A percentile compares a stretch with the other conserved stretches of the same genome.
phyloP scores from a whole-genome alignment of 306 rosid species.

The Echinosophora koreensis region DNA sequence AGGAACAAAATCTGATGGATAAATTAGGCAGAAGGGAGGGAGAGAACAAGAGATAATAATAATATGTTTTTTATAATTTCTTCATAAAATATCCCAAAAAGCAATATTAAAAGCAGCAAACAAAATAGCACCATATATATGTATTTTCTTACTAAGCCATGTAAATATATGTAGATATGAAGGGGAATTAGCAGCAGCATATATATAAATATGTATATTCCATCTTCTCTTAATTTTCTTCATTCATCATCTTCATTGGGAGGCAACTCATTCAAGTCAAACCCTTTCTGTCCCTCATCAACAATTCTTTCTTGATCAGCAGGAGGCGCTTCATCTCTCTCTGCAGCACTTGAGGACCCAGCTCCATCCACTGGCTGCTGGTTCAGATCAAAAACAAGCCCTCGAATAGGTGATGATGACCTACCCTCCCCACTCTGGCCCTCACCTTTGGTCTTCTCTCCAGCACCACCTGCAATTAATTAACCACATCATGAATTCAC shows the following conservation, averaged over 20 bases:
- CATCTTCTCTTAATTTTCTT: background rate
- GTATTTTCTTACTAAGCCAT: background rate
- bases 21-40: too few relatives aligned
- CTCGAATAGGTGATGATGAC: background rate
- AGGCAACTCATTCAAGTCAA: background rate
- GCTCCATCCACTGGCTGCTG: background rate
- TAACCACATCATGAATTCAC: background rate
- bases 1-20: too few relatives aligned
- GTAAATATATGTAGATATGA: background rate
- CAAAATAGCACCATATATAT: background rate
- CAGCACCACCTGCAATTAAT: constrained; percentile 9
- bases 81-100: background rate
- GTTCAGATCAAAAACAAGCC: constrained; percentile 32
- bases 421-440: constrained; percentile 1
- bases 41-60: too few relatives aligned
- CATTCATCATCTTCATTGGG: background rate
- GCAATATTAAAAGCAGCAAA: background rate
- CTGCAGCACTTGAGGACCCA: background rate
- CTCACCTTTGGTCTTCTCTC: background rate
- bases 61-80: too few relatives aligned
- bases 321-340: background rate
- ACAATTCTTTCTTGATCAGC: background rate
- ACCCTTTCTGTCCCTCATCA: background rate
- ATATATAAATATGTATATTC: background rate
- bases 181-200: background rate